Percentiles rank a stretch among this genome's conserved stretches.
Conservation (phyloP, 139 green algal genomes). For the Nannochloris sp. region DNA sequence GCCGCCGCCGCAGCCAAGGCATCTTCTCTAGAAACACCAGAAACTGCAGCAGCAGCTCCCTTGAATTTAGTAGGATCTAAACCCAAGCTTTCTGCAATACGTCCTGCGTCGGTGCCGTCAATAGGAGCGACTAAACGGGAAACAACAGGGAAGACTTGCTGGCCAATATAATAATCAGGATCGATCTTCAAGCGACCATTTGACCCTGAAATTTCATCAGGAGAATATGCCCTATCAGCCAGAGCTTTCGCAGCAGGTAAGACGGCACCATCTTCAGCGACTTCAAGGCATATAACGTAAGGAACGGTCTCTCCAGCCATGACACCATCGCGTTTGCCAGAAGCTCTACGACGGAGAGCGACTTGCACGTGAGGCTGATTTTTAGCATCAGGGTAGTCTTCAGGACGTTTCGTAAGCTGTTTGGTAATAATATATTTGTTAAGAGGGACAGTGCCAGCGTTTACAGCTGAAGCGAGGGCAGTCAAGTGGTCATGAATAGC, state of each 20-base stretch:
- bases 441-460: constrained; percentile 53
- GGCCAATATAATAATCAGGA: constrained; percentile 82
- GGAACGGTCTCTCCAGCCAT: constrained; percentile 86
- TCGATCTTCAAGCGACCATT: constrained; percentile 44
- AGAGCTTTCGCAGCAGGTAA: constrained; percentile 36
- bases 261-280: constrained; percentile 1
- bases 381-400: constrained; percentile 93
- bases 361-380: constrained; percentile 93
- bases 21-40: constrained; percentile 32
- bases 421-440: constrained; percentile 95
- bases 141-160: constrained; percentile 88
- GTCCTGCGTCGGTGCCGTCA: constrained; percentile 81
- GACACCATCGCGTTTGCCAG: constrained; percentile 72
- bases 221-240: constrained; percentile 83
- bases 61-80: constrained; percentile 75
- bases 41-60: background rate
- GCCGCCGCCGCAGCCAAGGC: constrained; percentile 32
- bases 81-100: constrained; percentile 88
- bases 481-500: constrained; percentile 76
- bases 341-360: constrained; percentile 64
- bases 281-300: constrained; percentile 88
- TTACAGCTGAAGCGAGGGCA: constrained; percentile 31
- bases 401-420: constrained; percentile 88
- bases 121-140: constrained; percentile 80
- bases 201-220: constrained; percentile 78